phyloP scores from a whole-genome alignment of 495 filamentous ascomycete genomes.

The Xanthoparmelia taractica region DNA sequence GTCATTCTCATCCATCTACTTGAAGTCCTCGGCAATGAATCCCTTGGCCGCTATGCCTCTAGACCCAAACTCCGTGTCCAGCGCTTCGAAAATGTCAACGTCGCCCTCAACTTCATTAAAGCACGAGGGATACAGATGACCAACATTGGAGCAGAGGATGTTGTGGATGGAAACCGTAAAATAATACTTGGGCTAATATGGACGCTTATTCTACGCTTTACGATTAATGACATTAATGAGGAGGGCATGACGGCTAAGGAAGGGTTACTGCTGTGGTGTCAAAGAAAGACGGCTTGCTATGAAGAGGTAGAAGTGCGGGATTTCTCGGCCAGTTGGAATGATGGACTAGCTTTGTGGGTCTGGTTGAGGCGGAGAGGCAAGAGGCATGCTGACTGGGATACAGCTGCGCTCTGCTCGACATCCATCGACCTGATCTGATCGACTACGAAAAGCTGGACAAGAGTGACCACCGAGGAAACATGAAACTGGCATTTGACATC shows the following conservation, averaged over 20 bases:
- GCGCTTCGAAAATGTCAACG: slow-evolving; percentile 97
- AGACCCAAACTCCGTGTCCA: slow-evolving; percentile 94
- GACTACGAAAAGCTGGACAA: slow-evolving; percentile 94
- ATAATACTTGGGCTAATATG: slow-evolving; percentile 95
- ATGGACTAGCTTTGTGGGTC: slow-evolving; percentile 77
- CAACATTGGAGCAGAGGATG: slow-evolving; percentile 96
- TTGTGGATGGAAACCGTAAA: slow-evolving; percentile 95
- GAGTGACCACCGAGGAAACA: slow-evolving; percentile 89
- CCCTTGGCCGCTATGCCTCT: slow-evolving; percentile 90
- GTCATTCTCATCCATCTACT: slow-evolving; percentile 92
- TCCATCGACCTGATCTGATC: slow-evolving; percentile 93
- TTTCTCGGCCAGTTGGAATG: slow-evolving; percentile 94
- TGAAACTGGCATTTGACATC: slow-evolving; percentile 94
- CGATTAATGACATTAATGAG: slow-evolving; percentile 96
- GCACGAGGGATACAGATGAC: slow-evolving; percentile 89
- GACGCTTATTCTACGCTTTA: slow-evolving; percentile 95
- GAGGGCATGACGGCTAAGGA: slow-evolving; percentile 98
- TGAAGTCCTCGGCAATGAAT: slow-evolving; percentile 88
- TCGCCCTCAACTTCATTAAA: slow-evolving; percentile 86
- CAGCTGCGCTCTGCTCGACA: slow-evolving; percentile 85
- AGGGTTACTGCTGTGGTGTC: slow-evolving; percentile 91
- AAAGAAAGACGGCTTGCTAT: slow-evolving; percentile 96
- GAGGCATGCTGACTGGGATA: slow-evolving; percentile 6
- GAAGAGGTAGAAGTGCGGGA: slow-evolving; percentile 91
- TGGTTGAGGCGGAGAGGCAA: neutral